These are phyloP conservation scores for Infundibulicybe gibba DNA, from an alignment of 768 basidiomycete species.

Conservation along the genomic window DNA sequence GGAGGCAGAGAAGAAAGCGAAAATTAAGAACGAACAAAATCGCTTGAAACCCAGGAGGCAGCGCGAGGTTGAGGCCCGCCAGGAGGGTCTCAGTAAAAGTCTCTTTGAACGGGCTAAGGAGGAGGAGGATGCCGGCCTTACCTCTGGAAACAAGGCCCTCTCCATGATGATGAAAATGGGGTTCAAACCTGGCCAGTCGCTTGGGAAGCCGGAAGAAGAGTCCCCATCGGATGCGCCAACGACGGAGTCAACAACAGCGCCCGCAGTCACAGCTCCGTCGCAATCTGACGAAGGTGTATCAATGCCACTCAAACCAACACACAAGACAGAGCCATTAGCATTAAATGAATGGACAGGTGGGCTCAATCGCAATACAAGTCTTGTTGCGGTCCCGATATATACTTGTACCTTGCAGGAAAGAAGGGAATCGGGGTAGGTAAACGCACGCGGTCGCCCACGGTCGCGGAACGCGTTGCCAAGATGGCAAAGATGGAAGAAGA, in stretches of 20 bases:
- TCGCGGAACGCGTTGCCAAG: conserved; percentile 65
- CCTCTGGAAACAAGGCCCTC: conserved; percentile 69
- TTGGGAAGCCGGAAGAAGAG: conserved; percentile 45
- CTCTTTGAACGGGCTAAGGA: conserved; percentile 77
- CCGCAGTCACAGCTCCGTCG: not conserved
- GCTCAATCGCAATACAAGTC: conserved; percentile 1
- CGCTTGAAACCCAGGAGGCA: conserved; percentile 60
- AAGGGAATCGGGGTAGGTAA: conserved; percentile 74
- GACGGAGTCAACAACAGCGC: not conserved
- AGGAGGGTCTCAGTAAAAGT: conserved; percentile 76
- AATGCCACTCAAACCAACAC: conserved; percentile 17
- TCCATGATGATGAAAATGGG: conserved; percentile 96
- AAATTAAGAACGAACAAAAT: conserved; percentile 66
- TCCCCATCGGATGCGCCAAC: conserved; percentile 1
- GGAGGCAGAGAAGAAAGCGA: conserved; percentile 54
- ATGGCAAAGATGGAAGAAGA: conserved; percentile 72
- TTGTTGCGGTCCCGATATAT: conserved; percentile 1
- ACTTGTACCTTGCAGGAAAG: conserved; percentile 49
- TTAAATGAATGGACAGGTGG: conserved; percentile 83
- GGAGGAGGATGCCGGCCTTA: conserved; percentile 48
- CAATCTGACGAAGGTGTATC: not conserved
- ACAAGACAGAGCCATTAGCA: conserved; percentile 66
- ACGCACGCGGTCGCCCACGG: conserved; percentile 61
- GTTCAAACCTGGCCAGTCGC: conserved; percentile 78
- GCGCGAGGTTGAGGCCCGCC: conserved; percentile 69